A percentile compares a stretch with the other conserved stretches of the same genome.
Conservation (phyloP, 2,329 filamentous ascomycete genomes). For the Aspergillus ruber region DNA sequence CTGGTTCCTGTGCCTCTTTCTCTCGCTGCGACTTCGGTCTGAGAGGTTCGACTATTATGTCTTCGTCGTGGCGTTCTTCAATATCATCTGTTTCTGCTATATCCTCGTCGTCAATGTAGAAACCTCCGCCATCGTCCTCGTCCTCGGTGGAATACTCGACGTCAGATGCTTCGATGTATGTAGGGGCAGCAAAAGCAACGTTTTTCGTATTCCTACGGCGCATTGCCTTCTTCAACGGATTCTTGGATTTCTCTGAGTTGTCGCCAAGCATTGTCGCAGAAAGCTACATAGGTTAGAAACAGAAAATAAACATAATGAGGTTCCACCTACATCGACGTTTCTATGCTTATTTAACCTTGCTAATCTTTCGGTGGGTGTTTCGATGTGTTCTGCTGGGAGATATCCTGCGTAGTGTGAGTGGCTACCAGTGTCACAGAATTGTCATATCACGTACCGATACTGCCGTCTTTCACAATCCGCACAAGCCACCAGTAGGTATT, state of each 20-base stretch:
- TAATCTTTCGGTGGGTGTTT: slow-evolving; percentile 90
- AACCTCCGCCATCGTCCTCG: slow-evolving; percentile 51
- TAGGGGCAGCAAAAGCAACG: slow-evolving; percentile 77
- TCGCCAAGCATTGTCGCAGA: slow-evolving; percentile 67
- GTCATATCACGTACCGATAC: slow-evolving; percentile 59
- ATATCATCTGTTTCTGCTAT: slow-evolving; percentile 27
- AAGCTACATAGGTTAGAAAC: slow-evolving; percentile 41
- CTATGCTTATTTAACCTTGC: slow-evolving; percentile 94
- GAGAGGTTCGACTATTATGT: slow-evolving; percentile 40
- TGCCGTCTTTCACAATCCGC: slow-evolving; percentile 92
- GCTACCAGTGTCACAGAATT: slow-evolving; percentile 39
- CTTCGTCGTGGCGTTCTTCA: slow-evolving; percentile 27
- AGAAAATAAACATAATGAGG: neutral
- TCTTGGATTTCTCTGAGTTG: slow-evolving; percentile 72
- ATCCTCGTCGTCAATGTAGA: slow-evolving; percentile 44
- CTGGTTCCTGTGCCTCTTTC: slow-evolving; percentile 20
- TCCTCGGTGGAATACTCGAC: slow-evolving; percentile 79
- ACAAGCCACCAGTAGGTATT: slow-evolving; percentile 99
- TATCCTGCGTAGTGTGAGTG: slow-evolving; percentile 59
- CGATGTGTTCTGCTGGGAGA: slow-evolving; percentile 93
- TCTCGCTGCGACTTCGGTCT: slow-evolving; percentile 38
- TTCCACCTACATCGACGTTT: slow-evolving; percentile 77
- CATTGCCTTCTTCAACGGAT: slow-evolving; percentile 76
- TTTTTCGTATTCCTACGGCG: slow-evolving; percentile 75
- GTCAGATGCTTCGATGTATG: slow-evolving; percentile 82